Conservation (phyloP, 2,329 filamentous ascomycete species). For the Diplocarpon mali region DNA sequence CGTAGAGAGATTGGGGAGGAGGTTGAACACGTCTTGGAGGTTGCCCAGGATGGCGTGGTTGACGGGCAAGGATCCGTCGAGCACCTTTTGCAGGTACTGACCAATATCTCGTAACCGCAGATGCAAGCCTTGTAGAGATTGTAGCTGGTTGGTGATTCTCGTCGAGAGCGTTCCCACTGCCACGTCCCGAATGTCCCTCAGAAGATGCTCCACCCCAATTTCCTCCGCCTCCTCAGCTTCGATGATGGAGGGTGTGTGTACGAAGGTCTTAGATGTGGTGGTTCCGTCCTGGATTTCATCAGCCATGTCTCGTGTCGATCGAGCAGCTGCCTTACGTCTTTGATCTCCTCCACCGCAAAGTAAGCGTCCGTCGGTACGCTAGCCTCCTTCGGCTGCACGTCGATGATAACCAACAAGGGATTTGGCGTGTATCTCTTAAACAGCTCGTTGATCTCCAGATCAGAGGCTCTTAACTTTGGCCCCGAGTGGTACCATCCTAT, state of each 20-base stretch:
- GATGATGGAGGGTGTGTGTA: conserved; percentile 96
- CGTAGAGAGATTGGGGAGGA: conserved; percentile 88
- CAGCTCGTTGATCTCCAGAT: conserved; percentile 97
- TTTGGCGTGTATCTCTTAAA: conserved; percentile 99
- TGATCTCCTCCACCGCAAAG: conserved; percentile 98
- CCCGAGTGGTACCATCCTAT: conserved; percentile 99
- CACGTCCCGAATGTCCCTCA: conserved; percentile 96
- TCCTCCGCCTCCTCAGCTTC: conserved; percentile 98
- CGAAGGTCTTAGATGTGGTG: conserved; percentile 92
- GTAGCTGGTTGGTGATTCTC: conserved; percentile 92
- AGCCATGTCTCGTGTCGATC: conserved; percentile 4
- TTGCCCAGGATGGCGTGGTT: conserved; percentile 97
- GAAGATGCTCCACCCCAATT: conserved; percentile 94
- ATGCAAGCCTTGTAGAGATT: conserved; percentile 93
- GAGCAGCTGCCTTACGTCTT: conserved; percentile 59
- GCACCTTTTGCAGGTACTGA: conserved; percentile 88
- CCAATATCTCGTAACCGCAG: conserved; percentile 91
- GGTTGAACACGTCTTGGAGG: conserved; percentile 98
- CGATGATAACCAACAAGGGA: conserved; percentile 91
- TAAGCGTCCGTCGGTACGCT: conserved; percentile 97
- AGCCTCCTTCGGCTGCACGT: conserved; percentile 95
- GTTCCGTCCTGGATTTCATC: conserved; percentile 66
- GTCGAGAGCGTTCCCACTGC: conserved; percentile 94
- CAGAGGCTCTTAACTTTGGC: conserved; percentile 89
- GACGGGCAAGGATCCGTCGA: conserved; percentile 83